Conservation (phyloP, 495 filamentous ascomycete genomes). For the Hapsidospora chrysogenum region DNA sequence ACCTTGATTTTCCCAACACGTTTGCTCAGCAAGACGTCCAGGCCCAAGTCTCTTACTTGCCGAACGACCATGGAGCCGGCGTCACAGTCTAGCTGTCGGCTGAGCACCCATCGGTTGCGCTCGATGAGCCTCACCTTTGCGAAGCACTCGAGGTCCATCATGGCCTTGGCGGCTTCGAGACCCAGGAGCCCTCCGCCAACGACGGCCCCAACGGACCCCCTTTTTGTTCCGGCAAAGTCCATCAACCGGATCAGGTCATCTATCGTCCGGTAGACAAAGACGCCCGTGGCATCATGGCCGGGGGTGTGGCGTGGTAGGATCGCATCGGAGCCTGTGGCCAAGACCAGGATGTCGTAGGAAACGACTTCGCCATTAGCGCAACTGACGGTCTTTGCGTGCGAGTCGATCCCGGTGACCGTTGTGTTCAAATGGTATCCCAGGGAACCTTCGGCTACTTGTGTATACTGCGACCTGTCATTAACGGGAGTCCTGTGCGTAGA, state of each 20-base stretch:
- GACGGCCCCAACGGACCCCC: slow-evolving; percentile 56
- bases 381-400: slow-evolving; percentile 43
- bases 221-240: slow-evolving; percentile 44
- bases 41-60: slow-evolving; percentile 62
- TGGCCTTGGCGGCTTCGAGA: slow-evolving; percentile 86
- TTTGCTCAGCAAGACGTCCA: slow-evolving; percentile 72
- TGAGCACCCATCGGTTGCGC: slow-evolving; percentile 77
- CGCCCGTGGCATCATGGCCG: slow-evolving; percentile 68
- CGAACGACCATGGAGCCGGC: slow-evolving; percentile 75
- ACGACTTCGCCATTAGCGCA: slow-evolving; percentile 57
- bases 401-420: slow-evolving; percentile 52
- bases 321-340: slow-evolving; percentile 87
- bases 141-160: slow-evolving; percentile 78
- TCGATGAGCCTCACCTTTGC: slow-evolving; percentile 71
- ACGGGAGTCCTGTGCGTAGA: too few relatives aligned
- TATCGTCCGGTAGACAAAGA: slow-evolving; percentile 92
- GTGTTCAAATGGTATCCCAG: slow-evolving; percentile 80
- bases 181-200: slow-evolving; percentile 87
- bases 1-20: slow-evolving; percentile 58
- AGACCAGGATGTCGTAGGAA: slow-evolving; percentile 74
- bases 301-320: slow-evolving; percentile 67
- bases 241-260: slow-evolving; percentile 74
- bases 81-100: slow-evolving; percentile 71
- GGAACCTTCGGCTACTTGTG: slow-evolving; percentile 36
- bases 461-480: too few relatives aligned